These are phyloP conservation scores for Phaseolus lunatus DNA, from an alignment of 306 rosid genomes.

Conservation along the genomic window DNA sequence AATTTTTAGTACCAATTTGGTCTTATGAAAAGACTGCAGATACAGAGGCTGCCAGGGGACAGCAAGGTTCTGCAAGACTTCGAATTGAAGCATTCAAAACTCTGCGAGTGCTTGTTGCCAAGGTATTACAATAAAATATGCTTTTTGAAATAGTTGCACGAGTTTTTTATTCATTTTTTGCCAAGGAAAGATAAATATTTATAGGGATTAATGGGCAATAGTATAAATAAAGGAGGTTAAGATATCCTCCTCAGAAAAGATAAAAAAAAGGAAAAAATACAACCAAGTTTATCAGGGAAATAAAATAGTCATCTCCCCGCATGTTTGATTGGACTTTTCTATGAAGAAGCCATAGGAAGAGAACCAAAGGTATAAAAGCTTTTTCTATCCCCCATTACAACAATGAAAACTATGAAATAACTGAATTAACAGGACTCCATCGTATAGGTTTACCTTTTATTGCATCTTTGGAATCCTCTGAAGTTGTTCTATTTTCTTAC, in stretches of 20 bases:
- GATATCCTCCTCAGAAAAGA: constrained; percentile 34
- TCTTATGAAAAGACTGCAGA: constrained; percentile 80
- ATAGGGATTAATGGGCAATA: constrained; percentile 25
- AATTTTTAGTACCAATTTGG: constrained; percentile 41
- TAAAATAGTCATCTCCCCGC: constrained; percentile 24
- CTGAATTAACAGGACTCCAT: neutral
- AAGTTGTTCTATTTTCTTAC: constrained; percentile 11
- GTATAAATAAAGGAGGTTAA: constrained; percentile 17
- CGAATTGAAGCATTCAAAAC: constrained; percentile 83
- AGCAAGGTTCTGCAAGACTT: constrained; percentile 78
- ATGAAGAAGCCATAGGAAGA: constrained; percentile 23
- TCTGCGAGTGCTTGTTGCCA: constrained; percentile 80
- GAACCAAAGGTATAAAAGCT: neutral
- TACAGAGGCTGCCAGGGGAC: constrained; percentile 87
- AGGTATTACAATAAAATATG: constrained; percentile 57
- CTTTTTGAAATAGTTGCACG: constrained; percentile 32
- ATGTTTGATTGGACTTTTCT: neutral
- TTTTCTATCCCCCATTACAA: constrained; percentile 27
- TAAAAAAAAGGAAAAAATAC: neutral
- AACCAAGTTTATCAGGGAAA: constrained; percentile 5
- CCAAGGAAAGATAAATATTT: constrained; percentile 4
- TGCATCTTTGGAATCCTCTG: constrained; percentile 23
- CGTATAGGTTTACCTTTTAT: constrained; percentile 25
- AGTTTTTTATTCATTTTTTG: constrained; percentile 24
- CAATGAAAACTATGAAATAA: constrained; percentile 33